Conservation (phyloP, 176 grass and related monocot species). For the Zizania latifolia region DNA sequence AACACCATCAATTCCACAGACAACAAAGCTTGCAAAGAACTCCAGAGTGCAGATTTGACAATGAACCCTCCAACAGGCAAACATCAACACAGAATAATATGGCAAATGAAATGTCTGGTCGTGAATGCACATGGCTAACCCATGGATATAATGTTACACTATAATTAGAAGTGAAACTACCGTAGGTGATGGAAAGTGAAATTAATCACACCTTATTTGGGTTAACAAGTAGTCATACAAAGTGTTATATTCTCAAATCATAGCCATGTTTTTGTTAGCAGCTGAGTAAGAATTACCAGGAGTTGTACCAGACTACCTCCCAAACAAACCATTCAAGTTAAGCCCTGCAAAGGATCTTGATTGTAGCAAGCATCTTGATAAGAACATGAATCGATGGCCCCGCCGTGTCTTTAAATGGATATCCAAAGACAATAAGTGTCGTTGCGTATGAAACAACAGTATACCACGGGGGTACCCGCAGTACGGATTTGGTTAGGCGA, state of each 20-base stretch:
- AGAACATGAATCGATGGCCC: too few relatives aligned
- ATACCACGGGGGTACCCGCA: too few relatives aligned
- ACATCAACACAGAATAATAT: neutral
- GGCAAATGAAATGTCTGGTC: neutral
- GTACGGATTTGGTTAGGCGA: too few relatives aligned
- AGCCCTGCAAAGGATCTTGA: conserved; percentile 49
- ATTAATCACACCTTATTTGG: conserved; percentile 62
- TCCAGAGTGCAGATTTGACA: neutral
- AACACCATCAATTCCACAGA: neutral
- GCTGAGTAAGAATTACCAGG: conserved; percentile 67
- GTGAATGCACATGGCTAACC: neutral
- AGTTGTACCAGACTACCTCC: conserved; percentile 82
- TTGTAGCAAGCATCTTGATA: too few relatives aligned
- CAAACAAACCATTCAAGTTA: conserved; percentile 85
- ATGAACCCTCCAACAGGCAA: neutral
- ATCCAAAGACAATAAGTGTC: too few relatives aligned
- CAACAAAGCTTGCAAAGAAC: neutral
- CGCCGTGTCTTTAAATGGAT: too few relatives aligned
- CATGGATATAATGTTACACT: neutral
- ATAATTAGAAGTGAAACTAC: neutral
- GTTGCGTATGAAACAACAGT: too few relatives aligned
- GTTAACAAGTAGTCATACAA: conserved; percentile 81
- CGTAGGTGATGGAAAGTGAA: neutral
- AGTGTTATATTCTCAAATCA: conserved; percentile 69
- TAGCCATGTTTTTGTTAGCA: conserved; percentile 80